phyloP scores from a whole-genome alignment of 2,329 filamentous ascomycete species.

The Apiospora rasikravindrae region DNA sequence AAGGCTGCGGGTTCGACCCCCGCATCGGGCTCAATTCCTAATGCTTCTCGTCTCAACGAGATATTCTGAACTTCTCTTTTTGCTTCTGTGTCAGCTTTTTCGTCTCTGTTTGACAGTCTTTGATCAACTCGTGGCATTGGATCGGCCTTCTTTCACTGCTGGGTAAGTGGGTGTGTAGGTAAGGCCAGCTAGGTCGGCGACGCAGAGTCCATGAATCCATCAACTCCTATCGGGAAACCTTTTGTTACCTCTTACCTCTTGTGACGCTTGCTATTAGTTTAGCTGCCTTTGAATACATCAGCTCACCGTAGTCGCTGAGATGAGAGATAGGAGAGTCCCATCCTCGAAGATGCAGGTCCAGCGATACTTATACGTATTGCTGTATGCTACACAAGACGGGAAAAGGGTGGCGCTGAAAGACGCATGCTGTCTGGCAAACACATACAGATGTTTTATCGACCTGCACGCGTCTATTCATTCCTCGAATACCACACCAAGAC shows the following conservation, averaged over 20 bases:
- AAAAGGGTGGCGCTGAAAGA: not conserved
- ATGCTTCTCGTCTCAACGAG: constrained; percentile 12
- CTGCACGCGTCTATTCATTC: not conserved
- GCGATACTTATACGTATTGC: not conserved
- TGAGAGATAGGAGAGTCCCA: not conserved
- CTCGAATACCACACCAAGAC: not conserved
- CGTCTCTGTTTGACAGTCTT: not conserved
- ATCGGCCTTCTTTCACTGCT: not conserved
- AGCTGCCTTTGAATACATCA: too few relatives aligned
- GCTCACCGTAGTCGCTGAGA: too few relatives aligned
- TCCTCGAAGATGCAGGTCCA: not conserved
- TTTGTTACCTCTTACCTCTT: too few relatives aligned
- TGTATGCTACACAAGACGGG: not conserved
- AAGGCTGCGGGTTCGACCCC: constrained; percentile 41
- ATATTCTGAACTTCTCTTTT: constrained; percentile 1
- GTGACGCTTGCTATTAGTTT: too few relatives aligned
- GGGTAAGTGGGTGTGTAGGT: not conserved
- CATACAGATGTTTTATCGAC: not conserved
- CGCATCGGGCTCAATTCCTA: constrained; percentile 47
- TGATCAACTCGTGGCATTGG: too few relatives aligned
- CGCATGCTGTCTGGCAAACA: not conserved
- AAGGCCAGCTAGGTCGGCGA: too few relatives aligned
- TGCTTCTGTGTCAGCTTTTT: not conserved
- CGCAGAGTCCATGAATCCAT: too few relatives aligned
- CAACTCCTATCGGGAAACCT: too few relatives aligned